Percentiles rank a stretch among this genome's conserved stretches.
These are phyloP conservation scores for Lasiodiplodia hormozganensis DNA, from an alignment of 2,329 filamentous ascomycete species.

Conservation along the genomic window DNA sequence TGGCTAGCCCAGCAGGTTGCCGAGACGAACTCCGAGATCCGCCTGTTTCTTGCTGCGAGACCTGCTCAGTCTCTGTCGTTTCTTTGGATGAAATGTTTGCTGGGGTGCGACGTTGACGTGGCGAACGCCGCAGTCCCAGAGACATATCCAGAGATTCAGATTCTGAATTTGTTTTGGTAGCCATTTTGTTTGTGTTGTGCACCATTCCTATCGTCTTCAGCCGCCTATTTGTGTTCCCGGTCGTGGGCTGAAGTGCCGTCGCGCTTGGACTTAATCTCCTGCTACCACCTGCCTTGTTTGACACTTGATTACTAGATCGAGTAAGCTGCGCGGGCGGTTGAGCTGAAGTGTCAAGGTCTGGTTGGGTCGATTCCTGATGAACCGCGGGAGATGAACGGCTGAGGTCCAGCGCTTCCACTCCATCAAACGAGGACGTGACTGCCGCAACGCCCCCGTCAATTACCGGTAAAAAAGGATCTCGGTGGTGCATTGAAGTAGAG, in stretches of 20 bases:
- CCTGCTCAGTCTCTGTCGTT: slow-evolving; percentile 23
- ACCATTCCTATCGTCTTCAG: neutral
- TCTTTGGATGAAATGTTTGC: slow-evolving; percentile 38
- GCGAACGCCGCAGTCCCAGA: slow-evolving; percentile 34
- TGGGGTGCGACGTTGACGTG: slow-evolving; percentile 32
- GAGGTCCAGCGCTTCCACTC: slow-evolving; percentile 30
- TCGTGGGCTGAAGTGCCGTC: neutral
- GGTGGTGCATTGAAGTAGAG: neutral
- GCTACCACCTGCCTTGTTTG: neutral
- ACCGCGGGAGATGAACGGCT: slow-evolving; percentile 12
- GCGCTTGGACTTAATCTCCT: neutral
- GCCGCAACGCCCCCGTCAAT: neutral
- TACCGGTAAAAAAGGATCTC: neutral
- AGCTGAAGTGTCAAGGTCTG: neutral
- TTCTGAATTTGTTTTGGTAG: neutral
- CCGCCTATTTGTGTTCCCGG: neutral
- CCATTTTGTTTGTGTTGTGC: neutral
- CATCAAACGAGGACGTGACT: neutral
- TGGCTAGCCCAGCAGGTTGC: neutral
- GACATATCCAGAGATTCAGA: neutral
- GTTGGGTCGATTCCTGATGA: neutral
- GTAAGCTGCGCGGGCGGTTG: neutral
- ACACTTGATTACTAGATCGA: neutral
- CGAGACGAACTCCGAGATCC: neutral
- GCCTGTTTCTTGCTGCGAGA: neutral